Base-by-base conservation (phyloP, 1,139 yeast species). In the Spathaspora jeffriesii region DNA sequence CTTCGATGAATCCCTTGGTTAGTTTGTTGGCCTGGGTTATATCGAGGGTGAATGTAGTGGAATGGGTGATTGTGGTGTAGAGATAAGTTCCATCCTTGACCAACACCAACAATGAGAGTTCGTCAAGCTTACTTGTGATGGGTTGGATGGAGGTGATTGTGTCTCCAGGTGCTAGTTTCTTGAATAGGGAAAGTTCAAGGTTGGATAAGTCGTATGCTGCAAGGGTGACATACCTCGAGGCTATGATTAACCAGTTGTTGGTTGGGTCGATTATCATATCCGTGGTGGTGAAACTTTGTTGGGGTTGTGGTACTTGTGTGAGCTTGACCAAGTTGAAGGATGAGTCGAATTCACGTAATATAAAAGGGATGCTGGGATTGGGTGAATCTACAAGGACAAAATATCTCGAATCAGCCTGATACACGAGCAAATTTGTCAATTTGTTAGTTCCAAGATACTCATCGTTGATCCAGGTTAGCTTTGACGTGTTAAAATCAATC, bases 1-100 rank as follows among this genome's bases (percentile, higher is more conserved):
- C 96, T 65, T 91, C 97, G 6, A 92, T 67, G 50, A 85, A 85
- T 0, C 97, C 97, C 52, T 84, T 79, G 25, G 88, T 77, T 2
- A 87, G 65, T 57, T 82, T 84, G 61, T 88, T 89, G 32, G 81
- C 75, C 45, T 81, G 88, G 1, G 81, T 57, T 7, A 79, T 65
- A 3, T 62, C 57, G n/a, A 70, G 49, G 0, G 48, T 21, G 21
- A 65, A 57, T 0, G 30, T 31, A 3, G 51, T 46, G 4, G 50
- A 34, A 5, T 53, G 51, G n/a, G 61, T 46, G 17, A 66, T 41
- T 34, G 62, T 57, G 8, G 71, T 55, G 43, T 65, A 61, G 59
- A 78, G 65, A 55, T 84, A 87, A 22, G 70, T 73, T 0, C 92
- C 91, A 63, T 85, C 93, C 58, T 87, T 74, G 30, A 84, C 78